Percentiles rank a stretch among this genome's conserved stretches.
These are phyloP conservation scores for Afroboletus lepidellus DNA, from an alignment of 1,284 basidiomycete genomes.

Conservation along the genomic window DNA sequence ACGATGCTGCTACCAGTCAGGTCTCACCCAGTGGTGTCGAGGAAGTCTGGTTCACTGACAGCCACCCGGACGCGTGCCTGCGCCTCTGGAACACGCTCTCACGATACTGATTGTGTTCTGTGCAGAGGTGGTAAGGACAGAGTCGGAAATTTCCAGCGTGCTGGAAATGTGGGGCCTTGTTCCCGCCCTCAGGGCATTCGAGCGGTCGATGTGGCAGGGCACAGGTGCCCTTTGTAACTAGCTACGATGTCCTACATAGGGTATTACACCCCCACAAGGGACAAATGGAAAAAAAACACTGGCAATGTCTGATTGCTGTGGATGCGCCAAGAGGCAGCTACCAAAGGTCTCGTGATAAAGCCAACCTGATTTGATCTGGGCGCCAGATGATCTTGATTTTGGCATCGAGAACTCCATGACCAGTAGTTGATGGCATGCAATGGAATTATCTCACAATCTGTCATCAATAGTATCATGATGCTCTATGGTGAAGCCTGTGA, in stretches of 20 bases:
- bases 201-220: no score
- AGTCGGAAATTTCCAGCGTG: conserved; percentile 1
- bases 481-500: background rate
- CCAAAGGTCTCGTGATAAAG: conserved; percentile 1
- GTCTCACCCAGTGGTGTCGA: conserved; percentile 2
- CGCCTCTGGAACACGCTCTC: no score
- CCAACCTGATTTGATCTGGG: conserved; percentile 4
- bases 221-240: no score
- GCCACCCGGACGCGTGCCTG: conserved; percentile 8
- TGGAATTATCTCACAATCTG: conserved; percentile 3
- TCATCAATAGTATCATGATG: conserved; percentile 8
- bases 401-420: conserved; percentile 4
- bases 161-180: no score
- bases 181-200: no score
- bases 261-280: no score
- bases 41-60: conserved; percentile 9
- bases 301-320: conserved; percentile 9
- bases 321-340: conserved; percentile 7
- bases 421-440: conserved; percentile 2
- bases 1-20: no score
- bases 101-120: no score
- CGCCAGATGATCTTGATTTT: conserved; percentile 6
- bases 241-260: no score
- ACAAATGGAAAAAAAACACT: no score
- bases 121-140: conserved; percentile 7